Conservation (phyloP, 306 rosid species). For the Quercus aquifolioides region DNA sequence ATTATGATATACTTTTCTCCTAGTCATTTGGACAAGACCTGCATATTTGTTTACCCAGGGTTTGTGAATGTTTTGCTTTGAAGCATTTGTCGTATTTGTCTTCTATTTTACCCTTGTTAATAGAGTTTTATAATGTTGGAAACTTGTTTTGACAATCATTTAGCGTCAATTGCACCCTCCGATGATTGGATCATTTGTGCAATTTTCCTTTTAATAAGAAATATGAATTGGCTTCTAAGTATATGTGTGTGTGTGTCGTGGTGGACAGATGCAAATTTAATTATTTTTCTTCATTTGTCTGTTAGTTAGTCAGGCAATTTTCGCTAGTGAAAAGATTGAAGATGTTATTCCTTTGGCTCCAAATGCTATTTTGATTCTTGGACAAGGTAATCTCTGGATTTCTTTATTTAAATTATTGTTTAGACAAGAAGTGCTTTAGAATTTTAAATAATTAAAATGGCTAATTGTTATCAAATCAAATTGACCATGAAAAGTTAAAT, state of each 20-base stretch:
- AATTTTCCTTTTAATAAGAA: too few relatives aligned
- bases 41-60: neutral
- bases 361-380: slow-evolving; percentile 77
- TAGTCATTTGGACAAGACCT: neutral
- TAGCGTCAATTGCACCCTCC: neutral
- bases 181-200: neutral
- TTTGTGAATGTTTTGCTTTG: neutral
- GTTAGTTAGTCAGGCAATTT: slow-evolving; percentile 63
- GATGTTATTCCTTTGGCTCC: slow-evolving; percentile 63
- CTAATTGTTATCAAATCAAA: neutral
- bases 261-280: neutral
- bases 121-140: slow-evolving; percentile 7
- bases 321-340: slow-evolving; percentile 73
- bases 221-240: too few relatives aligned
- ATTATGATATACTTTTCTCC: neutral
- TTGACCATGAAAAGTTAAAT: too few relatives aligned
- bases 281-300: slow-evolving; percentile 6
- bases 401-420: neutral
- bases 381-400: slow-evolving; percentile 65
- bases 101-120: neutral
- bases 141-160: neutral
- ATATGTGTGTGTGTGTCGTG: neutral
- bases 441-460: neutral
- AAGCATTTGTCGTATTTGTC: neutral
- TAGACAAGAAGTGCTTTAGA: neutral